Base-by-base conservation (phyloP, 106 monocot genomes). In the Amphibolis antarctica region DNA sequence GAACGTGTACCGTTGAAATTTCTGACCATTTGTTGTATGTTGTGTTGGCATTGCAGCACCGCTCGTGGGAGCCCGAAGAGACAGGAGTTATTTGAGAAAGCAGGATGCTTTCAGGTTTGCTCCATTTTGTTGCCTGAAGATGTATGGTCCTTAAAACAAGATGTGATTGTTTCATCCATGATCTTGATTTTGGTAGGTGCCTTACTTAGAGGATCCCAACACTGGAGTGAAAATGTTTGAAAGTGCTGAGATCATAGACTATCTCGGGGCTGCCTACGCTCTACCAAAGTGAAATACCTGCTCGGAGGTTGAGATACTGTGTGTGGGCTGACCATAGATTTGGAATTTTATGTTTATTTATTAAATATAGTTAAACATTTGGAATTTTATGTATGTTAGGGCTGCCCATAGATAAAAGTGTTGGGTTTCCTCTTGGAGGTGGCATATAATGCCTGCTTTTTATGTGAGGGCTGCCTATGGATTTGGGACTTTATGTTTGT, bases 161-260 rank as follows among this genome's bases (percentile, higher is more conserved):
- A 56, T 29, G 18, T 59, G 30, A 1, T 59, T 30, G 15, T 29
- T 18, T 36, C n/a, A 30, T n/a, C 17, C 31, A 13, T 59, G 4
- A n/a, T 4, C 15, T 28, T 60, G 10, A 18, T 31, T 59, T 59
- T 60, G 56, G 46, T 82, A 94, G 93, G 93, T 28, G 1, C 93
- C 93, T 60, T 94, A 81, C 54, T 65, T 94, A 10, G 93, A 94
- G 60, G 93, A 94, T 62, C 89, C 86, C 10, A 94, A 94, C 51
- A 89, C 93, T 18, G 93, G 93, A 46, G 81, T 89, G 18, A 81
- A 89, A 55, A 85, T 81, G 89, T 94, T 94, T 63, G 93, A 94
- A 69, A 94, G 93, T 53, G 89, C 89, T 19, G 78, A 76, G 11
- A 94, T 94, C 12, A 69, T 94, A 48, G 93, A 94, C 28, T 94